Evolutionary conservation across 495 filamentous ascomycete species (phyloP).

Genomic region (Diplogelasinospora grovesii): DNA sequence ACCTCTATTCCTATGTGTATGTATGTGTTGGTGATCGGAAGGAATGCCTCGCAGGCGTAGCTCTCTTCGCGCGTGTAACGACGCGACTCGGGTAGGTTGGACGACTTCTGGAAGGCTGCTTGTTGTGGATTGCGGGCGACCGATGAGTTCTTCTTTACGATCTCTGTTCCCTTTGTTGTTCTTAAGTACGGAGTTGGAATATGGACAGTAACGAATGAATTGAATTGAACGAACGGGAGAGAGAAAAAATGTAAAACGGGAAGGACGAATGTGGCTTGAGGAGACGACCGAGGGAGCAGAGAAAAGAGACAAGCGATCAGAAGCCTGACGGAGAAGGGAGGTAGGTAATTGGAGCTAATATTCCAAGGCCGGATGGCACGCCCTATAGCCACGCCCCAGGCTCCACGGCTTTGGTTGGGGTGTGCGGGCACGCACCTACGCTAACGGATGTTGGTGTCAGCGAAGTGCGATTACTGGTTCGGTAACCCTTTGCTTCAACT

Average conservation of each 20-base stretch:
- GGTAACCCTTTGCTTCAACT: constrained; percentile 1
- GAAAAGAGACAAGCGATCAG: constrained; percentile 9
- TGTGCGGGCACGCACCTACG: constrained; percentile 6
- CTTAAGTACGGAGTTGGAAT: constrained; percentile 7
- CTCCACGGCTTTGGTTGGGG: constrained; percentile 8
- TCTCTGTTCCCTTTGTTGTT: constrained; percentile 9
- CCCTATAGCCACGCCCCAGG: constrained; percentile 19
- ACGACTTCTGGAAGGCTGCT: background rate
- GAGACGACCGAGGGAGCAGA: constrained; percentile 15
- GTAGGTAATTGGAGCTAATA: constrained; percentile 25
- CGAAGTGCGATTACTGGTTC: constrained; percentile 5
- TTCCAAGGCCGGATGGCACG: constrained; percentile 10
- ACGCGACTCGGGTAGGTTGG: constrained; percentile 5
- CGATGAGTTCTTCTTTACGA: background rate
- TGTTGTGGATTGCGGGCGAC: constrained; percentile 5
- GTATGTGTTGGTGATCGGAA: constrained; percentile 4
- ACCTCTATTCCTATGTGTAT: constrained; percentile 11
- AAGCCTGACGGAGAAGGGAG: constrained; percentile 21
- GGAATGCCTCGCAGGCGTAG: constrained; percentile 6
- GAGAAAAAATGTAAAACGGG: constrained; percentile 22
- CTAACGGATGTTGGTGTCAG: constrained; percentile 6
- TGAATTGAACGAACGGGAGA: constrained; percentile 22
- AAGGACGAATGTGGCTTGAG: constrained; percentile 26
- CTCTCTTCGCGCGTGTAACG: background rate
- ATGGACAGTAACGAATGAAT: constrained; percentile 31